These are phyloP conservation scores for Rhizopogon salebrosus DNA, from an alignment of 768 basidiomycete species.

Conservation along the genomic window DNA sequence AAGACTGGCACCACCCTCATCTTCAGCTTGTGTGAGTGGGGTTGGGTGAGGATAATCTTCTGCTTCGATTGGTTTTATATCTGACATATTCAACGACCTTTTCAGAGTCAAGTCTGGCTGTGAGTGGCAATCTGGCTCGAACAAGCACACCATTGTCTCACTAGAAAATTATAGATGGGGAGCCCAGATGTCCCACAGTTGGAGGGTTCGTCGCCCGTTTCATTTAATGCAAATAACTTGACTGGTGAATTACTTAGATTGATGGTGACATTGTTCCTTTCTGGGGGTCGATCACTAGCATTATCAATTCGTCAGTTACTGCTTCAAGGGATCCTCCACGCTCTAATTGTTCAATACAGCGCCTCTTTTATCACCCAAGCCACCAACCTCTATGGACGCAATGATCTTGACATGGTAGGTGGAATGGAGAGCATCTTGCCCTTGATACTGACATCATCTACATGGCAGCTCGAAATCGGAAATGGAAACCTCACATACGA, in stretches of 20 bases:
- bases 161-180: conserved; percentile 26
- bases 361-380: conserved; percentile 62
- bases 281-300: conserved; percentile 48
- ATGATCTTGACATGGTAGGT: conserved; percentile 62
- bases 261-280: conserved; percentile 25
- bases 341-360: conserved; percentile 24
- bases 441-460: conserved; percentile 2
- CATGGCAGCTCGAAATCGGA: conserved; percentile 50
- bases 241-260: conserved; percentile 8
- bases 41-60: conserved; percentile 38
- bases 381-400: conserved; percentile 58
- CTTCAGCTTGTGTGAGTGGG: conserved; percentile 66
- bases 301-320: conserved; percentile 45
- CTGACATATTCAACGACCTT: not conserved
- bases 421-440: not conserved
- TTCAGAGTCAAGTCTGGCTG: conserved; percentile 54
- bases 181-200: conserved; percentile 31
- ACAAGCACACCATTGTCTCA: not conserved
- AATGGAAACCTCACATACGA: conserved; percentile 58
- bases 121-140: conserved; percentile 37
- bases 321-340: not conserved
- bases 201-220: conserved; percentile 33
- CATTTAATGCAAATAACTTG: not conserved
- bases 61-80: not conserved
- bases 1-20: conserved; percentile 47